Evolutionary conservation across 192 early-diverging fungal genomes (phyloP), one percentile per base, ranked within the genome.

Genomic region (Allomyces arbusculus): DNA sequence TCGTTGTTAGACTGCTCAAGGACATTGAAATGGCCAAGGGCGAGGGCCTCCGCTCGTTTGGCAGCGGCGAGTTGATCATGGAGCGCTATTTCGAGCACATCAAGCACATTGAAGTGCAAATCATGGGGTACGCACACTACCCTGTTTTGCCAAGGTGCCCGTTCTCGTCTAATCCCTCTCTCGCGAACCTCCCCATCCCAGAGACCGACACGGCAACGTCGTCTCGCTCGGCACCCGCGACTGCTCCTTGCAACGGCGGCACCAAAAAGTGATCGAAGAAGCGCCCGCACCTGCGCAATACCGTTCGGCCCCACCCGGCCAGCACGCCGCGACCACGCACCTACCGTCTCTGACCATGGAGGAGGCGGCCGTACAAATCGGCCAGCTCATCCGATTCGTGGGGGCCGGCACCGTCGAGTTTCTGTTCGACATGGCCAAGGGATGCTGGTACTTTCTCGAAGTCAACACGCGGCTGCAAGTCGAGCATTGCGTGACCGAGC

Each of bases 401-500:
- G 79, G 82, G 24, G 80, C 79, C 6, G 84, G 84, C 43, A 86
- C 84, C 19, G 78, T 84, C 12, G 84, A 86, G 67, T 86, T 84
- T 62, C 75, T 86, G 45, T 70, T 84, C 22, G 78, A 58, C 50
- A 20, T n/a, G 16, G n/a, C 65, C 10, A 70, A 64, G 24, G 70
- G 66, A 2, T 70, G 77, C 63, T 84, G 78, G 63, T 86, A 84
- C 73, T 86, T 86, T 72, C 70, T 86, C 66, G 84, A 86, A 67
- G 73, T 86, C 68, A 86, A 86, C 72, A 80, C 84, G 19, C 80
- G 84, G 62, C 74, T 86, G 16, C 84, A 86, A 68, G 84, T 86
- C 8, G 84, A 86, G 69, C 84, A 86, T 61, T 78, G 79, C 23
- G 78, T 84, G 45, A 84, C 84, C 14, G 84, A 86, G 66, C 64